Percentiles rank a stretch among this genome's conserved stretches.
These are phyloP conservation scores for Syncephalastrum contaminatum DNA, from an alignment of 371 early-diverging fungal species.

Conservation along the genomic window DNA sequence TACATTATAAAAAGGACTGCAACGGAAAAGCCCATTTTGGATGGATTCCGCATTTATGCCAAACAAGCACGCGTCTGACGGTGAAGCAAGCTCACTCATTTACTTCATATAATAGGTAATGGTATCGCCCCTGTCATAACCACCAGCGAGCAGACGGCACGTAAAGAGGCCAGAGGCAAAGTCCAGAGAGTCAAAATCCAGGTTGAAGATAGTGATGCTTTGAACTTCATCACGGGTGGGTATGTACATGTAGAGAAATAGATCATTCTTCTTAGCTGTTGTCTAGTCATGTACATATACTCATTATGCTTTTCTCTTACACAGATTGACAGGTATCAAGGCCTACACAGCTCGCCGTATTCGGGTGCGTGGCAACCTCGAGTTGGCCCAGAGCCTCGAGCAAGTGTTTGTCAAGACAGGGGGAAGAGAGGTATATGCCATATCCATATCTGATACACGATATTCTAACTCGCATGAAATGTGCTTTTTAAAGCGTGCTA, in stretches of 20 bases:
- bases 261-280: not conserved
- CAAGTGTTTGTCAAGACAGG: constrained; percentile 43
- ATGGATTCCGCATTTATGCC: too few species aligned
- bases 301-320: not conserved
- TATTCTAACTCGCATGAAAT: too few species aligned
- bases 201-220: constrained; percentile 38
- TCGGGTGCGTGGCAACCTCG: constrained; percentile 47
- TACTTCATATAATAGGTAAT: constrained; percentile 19
- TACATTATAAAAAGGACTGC: not conserved
- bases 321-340: constrained; percentile 44
- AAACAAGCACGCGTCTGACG: too few species aligned
- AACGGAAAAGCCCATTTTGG: not conserved
- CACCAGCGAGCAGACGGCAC: constrained; percentile 21
- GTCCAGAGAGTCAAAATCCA: constrained; percentile 36
- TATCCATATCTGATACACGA: not conserved
- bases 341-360: constrained; percentile 45
- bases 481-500: constrained; percentile 14
- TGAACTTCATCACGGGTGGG: constrained; percentile 50
- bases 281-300: not conserved
- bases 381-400: constrained; percentile 45
- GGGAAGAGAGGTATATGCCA: constrained; percentile 32
- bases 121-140: constrained; percentile 35
- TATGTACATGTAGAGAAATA: constrained; percentile 8
- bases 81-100: not conserved
- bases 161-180: constrained; percentile 21